These are phyloP conservation scores for Trametes coccinea DNA, from an alignment of 768 basidiomycete genomes.

Conservation along the genomic window DNA sequence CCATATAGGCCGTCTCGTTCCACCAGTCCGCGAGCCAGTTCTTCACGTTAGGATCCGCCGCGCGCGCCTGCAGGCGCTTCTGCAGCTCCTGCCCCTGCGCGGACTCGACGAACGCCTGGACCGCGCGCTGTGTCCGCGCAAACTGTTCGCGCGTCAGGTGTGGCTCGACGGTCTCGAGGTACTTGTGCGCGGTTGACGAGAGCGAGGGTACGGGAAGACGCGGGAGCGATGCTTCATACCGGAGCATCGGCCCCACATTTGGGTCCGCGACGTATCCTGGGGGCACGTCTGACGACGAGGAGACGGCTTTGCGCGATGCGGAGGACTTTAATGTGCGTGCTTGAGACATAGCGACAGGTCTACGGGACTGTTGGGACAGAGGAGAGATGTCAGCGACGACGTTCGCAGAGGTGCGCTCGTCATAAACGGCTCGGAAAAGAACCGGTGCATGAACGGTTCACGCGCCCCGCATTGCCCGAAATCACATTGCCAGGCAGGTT, in stretches of 20 bases:
- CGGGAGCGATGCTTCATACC: slow-evolving; percentile 72
- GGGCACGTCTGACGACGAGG: slow-evolving; percentile 35
- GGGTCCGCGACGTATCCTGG: slow-evolving; percentile 55
- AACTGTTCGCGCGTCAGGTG: slow-evolving; percentile 68
- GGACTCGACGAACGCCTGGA: slow-evolving; percentile 68
- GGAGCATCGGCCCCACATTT: slow-evolving; percentile 65
- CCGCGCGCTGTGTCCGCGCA: slow-evolving; percentile 54
- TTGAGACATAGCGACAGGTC: slow-evolving; percentile 23
- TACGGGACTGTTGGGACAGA: slow-evolving; percentile 12
- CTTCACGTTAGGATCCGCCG: slow-evolving; percentile 52
- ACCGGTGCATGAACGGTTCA: background rate
- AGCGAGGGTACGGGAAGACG: slow-evolving; percentile 84
- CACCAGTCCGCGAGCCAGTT: slow-evolving; percentile 99
- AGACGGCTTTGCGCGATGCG: slow-evolving; percentile 22
- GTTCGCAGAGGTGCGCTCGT: background rate
- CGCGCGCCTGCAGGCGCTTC: slow-evolving; percentile 72
- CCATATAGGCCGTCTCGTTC: slow-evolving; percentile 92
- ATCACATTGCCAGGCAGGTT: background rate
- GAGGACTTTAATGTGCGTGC: slow-evolving; percentile 36
- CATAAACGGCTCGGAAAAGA: background rate
- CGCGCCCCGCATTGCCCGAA: slow-evolving; percentile 4
- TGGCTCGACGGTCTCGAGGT: slow-evolving; percentile 83
- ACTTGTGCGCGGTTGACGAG: slow-evolving; percentile 80
- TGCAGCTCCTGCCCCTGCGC: slow-evolving; percentile 75
- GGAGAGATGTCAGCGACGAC: background rate